Evolutionary conservation across 1,139 yeast species (phyloP), one percentile per base, ranked within the genome.

Genomic region (Nakaseomyces delphensis): DNA sequence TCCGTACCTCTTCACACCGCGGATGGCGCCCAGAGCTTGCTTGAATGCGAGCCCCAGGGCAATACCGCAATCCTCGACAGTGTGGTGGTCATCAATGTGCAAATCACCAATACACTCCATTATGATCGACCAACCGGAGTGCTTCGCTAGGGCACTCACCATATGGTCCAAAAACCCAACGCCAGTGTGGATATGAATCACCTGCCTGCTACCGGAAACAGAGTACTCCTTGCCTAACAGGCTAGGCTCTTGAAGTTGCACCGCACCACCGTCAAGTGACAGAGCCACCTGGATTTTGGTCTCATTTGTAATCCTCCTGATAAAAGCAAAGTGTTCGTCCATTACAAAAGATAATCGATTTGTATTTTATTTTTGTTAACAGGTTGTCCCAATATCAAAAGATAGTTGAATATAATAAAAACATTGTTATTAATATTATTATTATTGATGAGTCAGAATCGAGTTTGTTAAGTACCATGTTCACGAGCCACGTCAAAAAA

Each of bases 91-190:
- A 62, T 91, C 98, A 43, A 91, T 89, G 63, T 87, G 95, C 57
- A 87, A 69, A 61, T 91, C 98, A 31, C 98, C 98, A 48, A 83
- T 74, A 65, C 97, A 89, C 59, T 84, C 95, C 21, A 91, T 74
- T 27, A 84, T 70, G 48, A 91, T 64, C 16, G 96, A 85, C 98
- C 98, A 91, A 11, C 98, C 98, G 1, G 93, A 72, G 64, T 91
- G 98, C 60, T 91, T 91, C 36, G 97, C 96, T 53, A 91, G 71
- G 0, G 98, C 98, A 58, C 89, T 96, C 37, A 91, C 70, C 98
- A 91, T 91, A 64, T 91, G 98, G 67, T 91, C 98, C 48, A 91
- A 69, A 61, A 91, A 91, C 1, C 98, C 98, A 44, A 91, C 76
- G 36, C 98, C 98, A 0, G 97, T 83, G 56, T 85, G 85, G 44